phyloP scores from a whole-genome alignment of 2,329 filamentous ascomycete genomes.

The Paecilomyces sp. region DNA sequence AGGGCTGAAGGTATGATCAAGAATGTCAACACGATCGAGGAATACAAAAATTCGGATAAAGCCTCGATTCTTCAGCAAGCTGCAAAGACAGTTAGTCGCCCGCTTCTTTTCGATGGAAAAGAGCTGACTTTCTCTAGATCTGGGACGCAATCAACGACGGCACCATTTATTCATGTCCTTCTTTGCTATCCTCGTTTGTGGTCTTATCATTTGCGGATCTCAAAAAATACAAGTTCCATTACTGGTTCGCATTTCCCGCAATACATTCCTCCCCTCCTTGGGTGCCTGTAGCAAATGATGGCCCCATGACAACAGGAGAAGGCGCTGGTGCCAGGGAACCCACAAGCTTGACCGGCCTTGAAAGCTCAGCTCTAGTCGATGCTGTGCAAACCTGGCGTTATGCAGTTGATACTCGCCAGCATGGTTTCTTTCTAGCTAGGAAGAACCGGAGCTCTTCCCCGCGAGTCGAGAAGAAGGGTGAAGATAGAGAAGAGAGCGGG shows the following conservation, averaged over 20 bases:
- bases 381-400: constrained; percentile 83
- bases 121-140: constrained; percentile 50
- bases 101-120: not conserved
- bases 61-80: constrained; percentile 67
- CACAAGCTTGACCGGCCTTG: constrained; percentile 52
- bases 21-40: constrained; percentile 93
- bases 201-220: constrained; percentile 90
- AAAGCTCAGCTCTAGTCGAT: constrained; percentile 74
- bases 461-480: constrained; percentile 20
- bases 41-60: constrained; percentile 81
- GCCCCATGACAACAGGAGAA: constrained; percentile 7
- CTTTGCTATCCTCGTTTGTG: constrained; percentile 79
- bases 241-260: constrained; percentile 95
- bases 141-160: constrained; percentile 98
- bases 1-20: constrained; percentile 90
- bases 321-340: constrained; percentile 14
- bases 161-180: constrained; percentile 91
- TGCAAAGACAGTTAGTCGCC: constrained; percentile 60
- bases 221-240: constrained; percentile 96
- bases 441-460: constrained; percentile 43
- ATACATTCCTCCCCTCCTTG: constrained; percentile 83
- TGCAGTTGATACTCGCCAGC: constrained; percentile 70
- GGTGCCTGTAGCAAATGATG: constrained; percentile 47
- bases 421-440: constrained; percentile 95
- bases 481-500: constrained; percentile 24